A percentile compares a stretch with the other conserved stretches of the same genome.
phyloP scores from a whole-genome alignment of 2,329 filamentous ascomycete genomes.

The Colletotrichum sojae region DNA sequence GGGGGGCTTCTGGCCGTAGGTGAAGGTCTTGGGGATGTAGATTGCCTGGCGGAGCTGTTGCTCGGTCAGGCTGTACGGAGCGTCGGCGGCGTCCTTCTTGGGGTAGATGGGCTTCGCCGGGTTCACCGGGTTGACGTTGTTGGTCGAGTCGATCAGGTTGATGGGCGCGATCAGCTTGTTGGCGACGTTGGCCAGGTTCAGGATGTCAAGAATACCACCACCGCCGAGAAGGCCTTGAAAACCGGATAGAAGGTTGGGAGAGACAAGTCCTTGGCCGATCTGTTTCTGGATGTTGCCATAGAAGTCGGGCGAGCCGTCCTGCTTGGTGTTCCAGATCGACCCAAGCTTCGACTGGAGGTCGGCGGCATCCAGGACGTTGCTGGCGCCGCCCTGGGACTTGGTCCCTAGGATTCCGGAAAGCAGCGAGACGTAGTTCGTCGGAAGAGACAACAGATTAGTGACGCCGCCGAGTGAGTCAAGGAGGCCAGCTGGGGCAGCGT shows the following conservation, averaged over 20 bases:
- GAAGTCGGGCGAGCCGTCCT: conserved; percentile 20
- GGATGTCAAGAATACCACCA: conserved; percentile 1
- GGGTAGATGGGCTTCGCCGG: conserved; percentile 50
- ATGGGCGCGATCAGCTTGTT: conserved; percentile 25
- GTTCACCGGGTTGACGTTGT: conserved; percentile 25
- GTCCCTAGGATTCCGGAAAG: conserved; percentile 16
- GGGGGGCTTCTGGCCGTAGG: conserved; percentile 59
- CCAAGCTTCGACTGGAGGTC: conserved; percentile 32
- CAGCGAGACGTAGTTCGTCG: conserved; percentile 15
- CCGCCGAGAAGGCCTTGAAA: conserved; percentile 32
- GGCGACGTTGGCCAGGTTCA: conserved; percentile 12
- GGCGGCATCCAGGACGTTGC: neutral
- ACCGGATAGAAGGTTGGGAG: conserved; percentile 12
- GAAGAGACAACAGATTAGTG: conserved; percentile 20
- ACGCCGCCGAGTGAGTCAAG: conserved; percentile 16
- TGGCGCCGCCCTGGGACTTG: neutral
- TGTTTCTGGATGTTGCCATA: conserved; percentile 31
- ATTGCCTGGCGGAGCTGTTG: conserved; percentile 63
- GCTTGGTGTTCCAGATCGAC: conserved; percentile 26
- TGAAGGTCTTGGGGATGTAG: conserved; percentile 64
- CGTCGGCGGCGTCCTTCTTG: conserved; percentile 55
- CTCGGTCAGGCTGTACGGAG: conserved; percentile 64
- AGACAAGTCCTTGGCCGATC: conserved; percentile 16
- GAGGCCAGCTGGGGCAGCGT: conserved; percentile 28
- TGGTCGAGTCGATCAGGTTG: conserved; percentile 17